Evolutionary conservation across 2,329 filamentous ascomycete genomes (phyloP).

Genomic region (Aspergillus tamarii): DNA sequence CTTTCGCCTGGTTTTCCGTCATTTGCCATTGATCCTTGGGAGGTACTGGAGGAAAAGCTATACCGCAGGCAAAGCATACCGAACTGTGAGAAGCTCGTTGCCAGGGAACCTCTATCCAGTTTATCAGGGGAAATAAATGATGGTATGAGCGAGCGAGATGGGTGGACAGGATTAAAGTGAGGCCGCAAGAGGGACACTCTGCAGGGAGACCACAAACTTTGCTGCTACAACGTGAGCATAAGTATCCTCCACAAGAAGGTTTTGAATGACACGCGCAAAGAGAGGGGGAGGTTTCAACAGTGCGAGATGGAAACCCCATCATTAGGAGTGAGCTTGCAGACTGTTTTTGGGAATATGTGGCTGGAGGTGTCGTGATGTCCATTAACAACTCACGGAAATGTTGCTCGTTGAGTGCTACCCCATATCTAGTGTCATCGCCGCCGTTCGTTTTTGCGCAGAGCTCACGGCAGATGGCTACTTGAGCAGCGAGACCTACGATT

Average conservation of each 20-base stretch:
- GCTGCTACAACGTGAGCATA: constrained; percentile 82
- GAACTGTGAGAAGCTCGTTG: constrained; percentile 62
- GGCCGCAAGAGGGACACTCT: constrained; percentile 86
- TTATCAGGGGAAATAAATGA: constrained; percentile 85
- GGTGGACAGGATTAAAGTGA: constrained; percentile 92
- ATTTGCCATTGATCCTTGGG: constrained; percentile 39
- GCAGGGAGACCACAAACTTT: constrained; percentile 90
- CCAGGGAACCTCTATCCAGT: constrained; percentile 92
- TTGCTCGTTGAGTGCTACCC: constrained; percentile 81
- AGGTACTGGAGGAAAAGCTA: constrained; percentile 65
- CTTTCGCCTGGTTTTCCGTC: constrained; percentile 53
- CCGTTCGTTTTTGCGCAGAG: constrained; percentile 86
- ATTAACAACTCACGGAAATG: constrained; percentile 91
- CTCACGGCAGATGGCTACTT: constrained; percentile 89
- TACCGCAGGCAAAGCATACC: constrained; percentile 78
- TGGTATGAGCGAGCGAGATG: constrained; percentile 92
- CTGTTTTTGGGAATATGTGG: constrained; percentile 66
- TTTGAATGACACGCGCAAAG: constrained; percentile 91
- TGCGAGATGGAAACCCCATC: constrained; percentile 96
- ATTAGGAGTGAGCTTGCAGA: constrained; percentile 69
- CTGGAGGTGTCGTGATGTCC: constrained; percentile 83
- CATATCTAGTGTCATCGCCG: constrained; percentile 72
- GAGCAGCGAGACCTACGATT: constrained; percentile 86
- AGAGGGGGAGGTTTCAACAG: constrained; percentile 71
- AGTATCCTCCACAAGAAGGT: constrained; percentile 80